Evolutionary conservation across 257 asterid genomes (phyloP), one percentile per base, ranked within the genome.

Genomic region (Nicotiana sylvestris): DNA sequence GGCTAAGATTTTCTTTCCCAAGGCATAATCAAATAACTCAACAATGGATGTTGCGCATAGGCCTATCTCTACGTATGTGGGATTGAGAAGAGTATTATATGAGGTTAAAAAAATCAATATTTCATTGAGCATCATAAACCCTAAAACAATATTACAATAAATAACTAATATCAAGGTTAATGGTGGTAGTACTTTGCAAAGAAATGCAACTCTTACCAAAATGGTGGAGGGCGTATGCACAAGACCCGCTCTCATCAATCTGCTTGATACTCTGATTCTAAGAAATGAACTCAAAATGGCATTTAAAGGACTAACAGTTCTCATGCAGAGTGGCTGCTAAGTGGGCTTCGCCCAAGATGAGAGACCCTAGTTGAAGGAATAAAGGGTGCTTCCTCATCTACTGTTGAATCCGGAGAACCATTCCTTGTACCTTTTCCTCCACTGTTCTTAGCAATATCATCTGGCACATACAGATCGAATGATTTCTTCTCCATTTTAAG

Each of bases 401-500:
- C 84, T 0, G 21, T 80, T 62, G 60, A 57, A 84, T 88, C 92
- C 49, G 86, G 76, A 46, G 87, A 43, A 30, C 85, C 78, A 53
- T 85, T 84, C 66, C 88, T 81, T 43, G 81, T 83, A 76, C 80
- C 80, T 29, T 76, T 76, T 76, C 80, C 80, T 16, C 82, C 78
- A 39, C 81, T 81, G 76, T 70, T 86, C 66, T 60, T 84, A 51
- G 81, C 77, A 70, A 32, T 76, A 60, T 83, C 85, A 58, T 91
- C 92, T 16, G 93, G 86, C 37, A 32, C 86, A 81, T 80, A 90
- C 37, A 93, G 79, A 88, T 93, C 97, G 2, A 94, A 93, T 32
- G 92, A 89, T 86, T 89, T 91, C 92, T 90, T 93, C 82, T 91
- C 96, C 86, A 93, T 83, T 89, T 90, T 89, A 83, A 88, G 83